Evolutionary conservation across 352 stramenopile species (phyloP).

Genomic region (Achlya hypogyna): DNA sequence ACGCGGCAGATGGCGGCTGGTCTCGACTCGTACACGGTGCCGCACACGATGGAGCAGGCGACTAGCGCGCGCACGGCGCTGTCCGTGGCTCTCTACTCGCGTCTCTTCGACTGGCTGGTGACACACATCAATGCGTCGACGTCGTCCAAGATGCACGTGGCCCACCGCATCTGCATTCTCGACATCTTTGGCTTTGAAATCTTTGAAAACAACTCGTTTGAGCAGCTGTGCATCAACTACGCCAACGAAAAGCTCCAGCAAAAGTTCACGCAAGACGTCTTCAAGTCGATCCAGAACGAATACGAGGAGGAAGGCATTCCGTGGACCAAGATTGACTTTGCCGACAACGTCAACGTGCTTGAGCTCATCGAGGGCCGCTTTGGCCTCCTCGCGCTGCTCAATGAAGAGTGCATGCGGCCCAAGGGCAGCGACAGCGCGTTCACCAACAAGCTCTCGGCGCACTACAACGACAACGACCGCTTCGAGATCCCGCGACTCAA

Average conservation of each 20-base stretch:
- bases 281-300: slow-evolving; percentile 92
- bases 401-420: slow-evolving; percentile 89
- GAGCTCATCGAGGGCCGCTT: slow-evolving; percentile 81
- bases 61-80: slow-evolving; percentile 69
- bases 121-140: slow-evolving; percentile 75
- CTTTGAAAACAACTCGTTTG: slow-evolving; percentile 94
- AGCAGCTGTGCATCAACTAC: slow-evolving; percentile 96
- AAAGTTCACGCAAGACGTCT: slow-evolving; percentile 91
- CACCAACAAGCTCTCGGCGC: slow-evolving; percentile 78
- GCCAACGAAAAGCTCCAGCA: slow-evolving; percentile 93
- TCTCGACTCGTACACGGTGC: slow-evolving; percentile 64
- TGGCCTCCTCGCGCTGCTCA: slow-evolving; percentile 88
- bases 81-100: slow-evolving; percentile 86
- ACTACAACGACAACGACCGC: slow-evolving; percentile 83
- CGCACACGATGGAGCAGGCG: slow-evolving; percentile 74
- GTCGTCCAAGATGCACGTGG: slow-evolving; percentile 19
- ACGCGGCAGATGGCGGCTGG: slow-evolving; percentile 76
- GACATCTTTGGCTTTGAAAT: slow-evolving; percentile 99
- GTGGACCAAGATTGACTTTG: slow-evolving; percentile 87
- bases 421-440: slow-evolving; percentile 82
- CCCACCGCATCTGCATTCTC: slow-evolving; percentile 47
- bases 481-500: slow-evolving; percentile 80
- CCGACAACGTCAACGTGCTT: slow-evolving; percentile 88
- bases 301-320: slow-evolving; percentile 93
- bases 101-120: slow-evolving; percentile 96